Conservation (phyloP, 169 alveolate species). For the Plasmodium relictum region DNA sequence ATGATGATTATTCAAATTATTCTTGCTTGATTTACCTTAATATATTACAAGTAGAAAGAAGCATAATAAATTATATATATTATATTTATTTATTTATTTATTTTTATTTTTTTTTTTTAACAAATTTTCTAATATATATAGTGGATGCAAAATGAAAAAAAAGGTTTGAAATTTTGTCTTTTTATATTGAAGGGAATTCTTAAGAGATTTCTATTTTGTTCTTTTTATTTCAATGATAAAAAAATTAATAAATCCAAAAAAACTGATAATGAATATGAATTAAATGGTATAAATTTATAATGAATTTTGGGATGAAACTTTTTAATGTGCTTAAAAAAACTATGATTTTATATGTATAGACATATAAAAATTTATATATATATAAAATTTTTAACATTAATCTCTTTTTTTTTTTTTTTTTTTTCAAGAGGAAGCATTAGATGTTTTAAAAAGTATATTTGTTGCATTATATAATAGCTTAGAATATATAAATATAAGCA, state of each 20-base stretch:
- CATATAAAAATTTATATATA: background rate
- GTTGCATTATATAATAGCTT: conserved; percentile 39
- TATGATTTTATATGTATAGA: background rate
- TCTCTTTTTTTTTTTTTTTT: background rate
- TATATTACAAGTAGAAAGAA: conserved; percentile 24
- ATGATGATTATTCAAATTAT: conserved; percentile 72
- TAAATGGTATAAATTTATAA: conserved; percentile 35
- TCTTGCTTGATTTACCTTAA: conserved; percentile 50
- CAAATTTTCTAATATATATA: background rate
- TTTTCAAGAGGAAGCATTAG: conserved; percentile 25
- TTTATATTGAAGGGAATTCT: conserved; percentile 68
- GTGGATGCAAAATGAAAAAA: conserved; percentile 69
- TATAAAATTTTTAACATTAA: background rate
- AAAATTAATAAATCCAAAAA: conserved; percentile 35
- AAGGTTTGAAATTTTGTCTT: conserved; percentile 40
- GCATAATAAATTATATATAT: conserved; percentile 1
- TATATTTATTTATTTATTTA: background rate
- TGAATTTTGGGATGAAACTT: background rate
- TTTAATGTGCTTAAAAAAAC: background rate
- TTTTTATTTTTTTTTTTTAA: background rate
- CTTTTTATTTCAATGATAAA: conserved; percentile 56
- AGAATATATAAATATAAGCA: conserved; percentile 58
- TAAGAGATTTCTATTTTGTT: conserved; percentile 45
- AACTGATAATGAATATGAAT: conserved; percentile 13
- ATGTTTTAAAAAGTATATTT: conserved; percentile 45